Conservation (phyloP, 345 rosid genomes). For the Rhodamnia rubescens region DNA sequence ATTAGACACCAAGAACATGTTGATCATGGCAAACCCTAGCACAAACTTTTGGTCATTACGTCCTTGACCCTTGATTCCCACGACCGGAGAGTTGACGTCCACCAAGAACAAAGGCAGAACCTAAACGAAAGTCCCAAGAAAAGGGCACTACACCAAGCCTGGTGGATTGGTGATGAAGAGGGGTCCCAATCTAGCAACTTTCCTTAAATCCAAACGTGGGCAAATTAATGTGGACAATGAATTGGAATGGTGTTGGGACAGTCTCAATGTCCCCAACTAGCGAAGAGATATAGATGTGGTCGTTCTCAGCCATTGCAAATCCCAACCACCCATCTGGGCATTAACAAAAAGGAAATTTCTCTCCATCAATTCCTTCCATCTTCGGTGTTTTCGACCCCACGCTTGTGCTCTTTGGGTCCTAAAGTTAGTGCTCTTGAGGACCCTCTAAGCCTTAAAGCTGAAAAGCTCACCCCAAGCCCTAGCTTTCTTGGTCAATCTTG, state of each 20-base stretch:
- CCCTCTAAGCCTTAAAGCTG: not conserved
- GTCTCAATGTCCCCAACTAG: not conserved
- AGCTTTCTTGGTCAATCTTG: not conserved
- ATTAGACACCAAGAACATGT: not conserved
- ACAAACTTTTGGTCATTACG: not conserved
- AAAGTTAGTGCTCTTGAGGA: not conserved
- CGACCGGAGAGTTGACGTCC: not conserved
- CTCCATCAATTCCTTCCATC: not conserved
- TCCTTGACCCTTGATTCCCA: not conserved
- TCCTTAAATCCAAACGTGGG: not conserved
- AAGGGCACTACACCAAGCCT: not conserved
- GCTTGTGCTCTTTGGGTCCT: not conserved
- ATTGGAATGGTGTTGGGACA: not conserved
- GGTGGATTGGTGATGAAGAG: not conserved
- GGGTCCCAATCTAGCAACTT: not conserved
- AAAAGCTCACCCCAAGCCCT: not conserved
- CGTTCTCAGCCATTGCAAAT: not conserved
- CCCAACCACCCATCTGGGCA: not conserved
- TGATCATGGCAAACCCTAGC: not conserved
- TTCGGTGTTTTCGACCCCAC: not conserved
- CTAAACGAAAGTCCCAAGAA: not conserved
- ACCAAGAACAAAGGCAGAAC: not conserved
- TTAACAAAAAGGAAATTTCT: not conserved
- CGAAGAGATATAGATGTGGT: not conserved
- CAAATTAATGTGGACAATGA: not conserved